Percentiles rank a stretch among this genome's conserved stretches.
Conservation (phyloP, 2,329 filamentous ascomycete genomes). For the Ophiocordyceps robertsii region DNA sequence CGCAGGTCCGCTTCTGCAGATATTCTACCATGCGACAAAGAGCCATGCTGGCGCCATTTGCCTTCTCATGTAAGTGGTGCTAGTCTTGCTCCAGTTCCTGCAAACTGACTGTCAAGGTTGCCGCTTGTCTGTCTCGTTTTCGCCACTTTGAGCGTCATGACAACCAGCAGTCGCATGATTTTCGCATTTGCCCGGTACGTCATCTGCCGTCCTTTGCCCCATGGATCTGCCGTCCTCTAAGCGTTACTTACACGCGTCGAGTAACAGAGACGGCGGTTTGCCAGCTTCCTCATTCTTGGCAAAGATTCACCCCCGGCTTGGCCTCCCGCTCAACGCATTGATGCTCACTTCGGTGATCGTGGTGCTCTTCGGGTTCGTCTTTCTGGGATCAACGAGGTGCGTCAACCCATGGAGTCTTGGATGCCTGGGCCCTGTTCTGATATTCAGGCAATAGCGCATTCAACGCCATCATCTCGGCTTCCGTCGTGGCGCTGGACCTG, state of each 20-base stretch:
- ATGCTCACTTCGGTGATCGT: constrained; percentile 46
- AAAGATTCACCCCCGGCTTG: constrained; percentile 44
- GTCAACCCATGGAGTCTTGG: not conserved
- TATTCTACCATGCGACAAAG: constrained; percentile 47
- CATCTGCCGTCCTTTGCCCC: too few species aligned
- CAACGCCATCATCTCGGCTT: constrained; percentile 57
- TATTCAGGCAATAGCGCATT: constrained; percentile 36
- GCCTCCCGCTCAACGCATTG: constrained; percentile 54
- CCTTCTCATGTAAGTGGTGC: constrained; percentile 41
- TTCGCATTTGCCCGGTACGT: constrained; percentile 42
- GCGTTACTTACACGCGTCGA: not conserved
- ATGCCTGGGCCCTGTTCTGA: not conserved
- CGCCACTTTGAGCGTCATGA: constrained; percentile 50
- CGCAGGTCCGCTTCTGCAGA: constrained; percentile 46
- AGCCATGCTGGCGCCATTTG: constrained; percentile 49
- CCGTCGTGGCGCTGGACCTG: constrained; percentile 57
- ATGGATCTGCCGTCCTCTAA: too few species aligned
- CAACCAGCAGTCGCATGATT: constrained; percentile 51
- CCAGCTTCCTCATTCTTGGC: constrained; percentile 47
- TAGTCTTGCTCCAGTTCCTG: not conserved
- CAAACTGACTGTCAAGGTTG: constrained; percentile 14
- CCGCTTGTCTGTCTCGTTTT: constrained; percentile 51
- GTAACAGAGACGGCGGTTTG: constrained; percentile 43
- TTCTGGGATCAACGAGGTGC: constrained; percentile 43
- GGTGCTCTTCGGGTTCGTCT: constrained; percentile 56